Evolutionary conservation across 345 rosid species (phyloP).

Genomic region (Stellera chamaejasme): DNA sequence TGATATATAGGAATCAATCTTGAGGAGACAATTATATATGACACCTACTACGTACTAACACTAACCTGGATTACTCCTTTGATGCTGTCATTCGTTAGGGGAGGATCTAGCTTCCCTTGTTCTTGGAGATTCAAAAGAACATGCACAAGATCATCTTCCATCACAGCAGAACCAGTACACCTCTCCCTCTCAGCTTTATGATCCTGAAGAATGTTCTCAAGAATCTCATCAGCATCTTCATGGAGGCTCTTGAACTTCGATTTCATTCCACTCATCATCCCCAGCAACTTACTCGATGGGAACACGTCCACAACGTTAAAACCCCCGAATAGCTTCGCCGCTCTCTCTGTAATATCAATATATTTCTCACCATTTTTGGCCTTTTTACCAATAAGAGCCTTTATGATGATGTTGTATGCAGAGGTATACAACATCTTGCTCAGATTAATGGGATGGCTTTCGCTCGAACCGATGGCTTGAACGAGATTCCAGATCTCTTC

Average conservation of each 20-base stretch:
- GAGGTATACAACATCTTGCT: too few relatives aligned
- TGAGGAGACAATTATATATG: too few relatives aligned
- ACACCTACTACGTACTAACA: background rate
- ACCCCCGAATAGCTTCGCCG: conserved; percentile 7
- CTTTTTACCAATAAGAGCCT: too few relatives aligned
- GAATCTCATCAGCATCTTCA: conserved; percentile 12
- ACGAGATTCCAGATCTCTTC: background rate
- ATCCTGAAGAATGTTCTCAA: conserved; percentile 23
- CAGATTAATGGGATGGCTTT: too few relatives aligned
- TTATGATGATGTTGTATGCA: too few relatives aligned
- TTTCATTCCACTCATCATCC: conserved; percentile 11
- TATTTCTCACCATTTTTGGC: too few relatives aligned
- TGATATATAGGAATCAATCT: too few relatives aligned
- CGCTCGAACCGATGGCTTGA: background rate
- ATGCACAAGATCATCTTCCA: conserved; percentile 21
- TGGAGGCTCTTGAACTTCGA: conserved; percentile 14
- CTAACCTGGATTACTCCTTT: conserved; percentile 31
- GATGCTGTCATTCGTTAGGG: conserved; percentile 14
- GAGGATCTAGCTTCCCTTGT: conserved; percentile 11
- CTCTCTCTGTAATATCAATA: background rate
- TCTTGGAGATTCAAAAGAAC: conserved; percentile 25
- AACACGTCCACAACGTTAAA: conserved; percentile 17
- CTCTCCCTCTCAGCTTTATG: conserved; percentile 7
- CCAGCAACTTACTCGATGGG: conserved; percentile 25
- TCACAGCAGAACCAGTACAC: background rate